These are phyloP conservation scores for Lactarius evosmus DNA, from an alignment of 768 basidiomycete species.

Conservation along the genomic window DNA sequence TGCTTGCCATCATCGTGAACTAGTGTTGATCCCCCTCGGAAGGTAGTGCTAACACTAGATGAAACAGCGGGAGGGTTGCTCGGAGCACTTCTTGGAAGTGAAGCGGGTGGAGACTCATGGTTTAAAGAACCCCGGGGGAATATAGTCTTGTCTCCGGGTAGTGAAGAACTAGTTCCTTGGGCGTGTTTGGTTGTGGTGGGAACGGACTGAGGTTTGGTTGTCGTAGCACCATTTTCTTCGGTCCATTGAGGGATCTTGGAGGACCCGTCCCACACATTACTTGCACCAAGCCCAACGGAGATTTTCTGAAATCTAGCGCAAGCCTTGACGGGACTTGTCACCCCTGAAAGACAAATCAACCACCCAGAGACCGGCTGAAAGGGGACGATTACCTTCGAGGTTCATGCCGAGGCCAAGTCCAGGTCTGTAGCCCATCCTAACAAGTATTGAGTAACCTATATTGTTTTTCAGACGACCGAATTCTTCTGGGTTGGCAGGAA, in stretches of 20 bases:
- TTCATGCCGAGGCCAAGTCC: slow-evolving; percentile 26
- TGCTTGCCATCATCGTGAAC: neutral
- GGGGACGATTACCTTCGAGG: slow-evolving; percentile 25
- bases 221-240: neutral
- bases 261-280: neutral
- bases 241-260: neutral
- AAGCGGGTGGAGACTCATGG: neutral
- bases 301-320: neutral
- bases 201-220: neutral
- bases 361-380: slow-evolving; percentile 18
- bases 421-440: slow-evolving; percentile 28
- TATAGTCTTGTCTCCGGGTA: neutral
- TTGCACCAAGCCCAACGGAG: slow-evolving; percentile 15
- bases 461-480: slow-evolving; percentile 2
- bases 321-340: slow-evolving; percentile 21
- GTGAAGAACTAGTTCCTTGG: neutral
- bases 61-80: neutral
- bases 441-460: slow-evolving; percentile 24
- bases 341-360: slow-evolving; percentile 22
- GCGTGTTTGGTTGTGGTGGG: neutral
- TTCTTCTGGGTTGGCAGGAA: neutral
- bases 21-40: neutral
- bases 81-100: neutral
- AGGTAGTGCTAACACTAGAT: neutral
- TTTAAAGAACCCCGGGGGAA: neutral